phyloP scores from a whole-genome alignment of 306 rosid species.

The Medicago ruthenica region DNA sequence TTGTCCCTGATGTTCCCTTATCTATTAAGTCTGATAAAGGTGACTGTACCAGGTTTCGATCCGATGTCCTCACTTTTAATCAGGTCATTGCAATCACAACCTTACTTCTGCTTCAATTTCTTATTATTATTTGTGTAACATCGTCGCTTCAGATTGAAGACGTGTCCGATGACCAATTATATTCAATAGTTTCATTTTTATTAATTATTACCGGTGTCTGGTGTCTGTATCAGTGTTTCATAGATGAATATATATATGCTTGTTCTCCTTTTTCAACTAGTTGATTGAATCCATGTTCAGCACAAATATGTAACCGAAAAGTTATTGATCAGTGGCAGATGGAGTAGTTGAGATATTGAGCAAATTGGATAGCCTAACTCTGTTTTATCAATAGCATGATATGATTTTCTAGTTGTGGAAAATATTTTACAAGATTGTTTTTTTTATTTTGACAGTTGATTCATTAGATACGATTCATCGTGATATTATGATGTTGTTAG shows the following conservation, averaged over 20 bases:
- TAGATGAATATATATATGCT: neutral
- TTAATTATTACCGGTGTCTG: neutral
- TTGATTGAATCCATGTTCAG: neutral
- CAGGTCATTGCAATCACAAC: slow-evolving; percentile 48
- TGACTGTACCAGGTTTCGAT: slow-evolving; percentile 77
- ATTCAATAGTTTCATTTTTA: neutral
- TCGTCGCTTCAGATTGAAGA: neutral
- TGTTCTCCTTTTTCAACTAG: neutral
- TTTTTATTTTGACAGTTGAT: neutral
- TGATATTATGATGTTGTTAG: neutral
- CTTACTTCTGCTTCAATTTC: slow-evolving; percentile 15
- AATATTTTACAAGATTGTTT: neutral
- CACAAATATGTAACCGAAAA: neutral
- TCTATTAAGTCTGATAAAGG: slow-evolving; percentile 90
- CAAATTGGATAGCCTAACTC: neutral
- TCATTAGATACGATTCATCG: neutral
- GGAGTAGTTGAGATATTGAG: neutral
- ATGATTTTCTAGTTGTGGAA: neutral
- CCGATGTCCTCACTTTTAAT: slow-evolving; percentile 74
- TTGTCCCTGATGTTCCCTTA: slow-evolving; percentile 57
- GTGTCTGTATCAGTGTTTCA: neutral
- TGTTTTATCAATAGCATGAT: neutral
- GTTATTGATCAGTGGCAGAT: neutral
- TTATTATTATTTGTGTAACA: neutral
- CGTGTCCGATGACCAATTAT: neutral